Base-by-base conservation (phyloP, 2,329 filamentous ascomycete genomes). In the Colletotrichum sp. region DNA sequence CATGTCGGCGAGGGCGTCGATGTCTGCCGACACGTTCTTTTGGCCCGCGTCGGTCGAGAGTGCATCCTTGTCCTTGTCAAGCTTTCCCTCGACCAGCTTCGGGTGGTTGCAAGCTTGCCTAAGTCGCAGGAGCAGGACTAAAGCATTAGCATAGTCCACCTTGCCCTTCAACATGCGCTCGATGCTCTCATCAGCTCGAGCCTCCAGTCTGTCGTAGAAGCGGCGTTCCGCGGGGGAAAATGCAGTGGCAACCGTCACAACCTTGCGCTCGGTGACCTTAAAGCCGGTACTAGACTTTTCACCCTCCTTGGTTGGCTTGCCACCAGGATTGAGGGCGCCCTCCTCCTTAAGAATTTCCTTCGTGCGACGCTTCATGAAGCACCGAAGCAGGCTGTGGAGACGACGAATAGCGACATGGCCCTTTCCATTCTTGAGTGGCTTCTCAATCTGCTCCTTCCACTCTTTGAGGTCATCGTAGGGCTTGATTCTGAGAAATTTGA, bases 281-380 rank as follows among this genome's bases (percentile, higher is more conserved):
- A 99, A 98, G 2, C 93, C 93, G 1, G 91, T 91, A 2, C 90
- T 90, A 8, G 89, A 89, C 7, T 83, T 88, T 6, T 85, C 84
- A 1, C 84, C 84, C 72, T 83, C 84, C 44, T 83, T 81, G 5
- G 82, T 84, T 30, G 86, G 87, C 82, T 95, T 94, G 68, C 94
- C 93, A 48, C 94, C 94, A 30, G 94, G 93, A 76, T 94, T 94
- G 22, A 98, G 87, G 1, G 95, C 95, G 13, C 95, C 95, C 13
- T 95, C 95, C 79, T 95, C 90, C 85, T 97, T 98, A 76, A 99
- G 87, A n/a, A 99, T 95, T 27, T 98, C 96, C 85, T 99, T 99
- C 11, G 96, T 98, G 57, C 97, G 93, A n/a, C 97, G 93, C 87
- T 98, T 98, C 97, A 99, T 99, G 86, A 98, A 98, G 71, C 96